Evolutionary conservation across 768 basidiomycete genomes (phyloP).

Genomic region (Panaeolus papilionaceus): DNA sequence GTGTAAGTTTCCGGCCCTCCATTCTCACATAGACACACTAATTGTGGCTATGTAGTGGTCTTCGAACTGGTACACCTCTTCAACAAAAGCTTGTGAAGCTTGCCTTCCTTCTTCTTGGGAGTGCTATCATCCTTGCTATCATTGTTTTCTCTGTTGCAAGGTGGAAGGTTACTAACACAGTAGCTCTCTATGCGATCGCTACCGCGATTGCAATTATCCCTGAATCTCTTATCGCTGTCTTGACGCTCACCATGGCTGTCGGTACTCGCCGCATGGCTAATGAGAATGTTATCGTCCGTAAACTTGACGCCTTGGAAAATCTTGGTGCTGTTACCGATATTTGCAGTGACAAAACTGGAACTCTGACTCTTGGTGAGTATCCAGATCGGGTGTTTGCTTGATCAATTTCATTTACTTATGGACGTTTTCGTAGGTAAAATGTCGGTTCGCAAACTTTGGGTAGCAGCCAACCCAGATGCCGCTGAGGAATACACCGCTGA

Average conservation of each 20-base stretch:
- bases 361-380: constrained; percentile 47
- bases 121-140: constrained; percentile 42
- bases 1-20: constrained; percentile 32
- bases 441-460: constrained; percentile 47
- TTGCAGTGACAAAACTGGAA: constrained; percentile 75
- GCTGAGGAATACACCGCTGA: constrained; percentile 40
- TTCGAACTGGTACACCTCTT: constrained; percentile 42
- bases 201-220: constrained; percentile 47
- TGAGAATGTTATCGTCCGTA: constrained; percentile 65
- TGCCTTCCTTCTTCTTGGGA: constrained; percentile 42
- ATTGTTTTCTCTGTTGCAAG: constrained; percentile 44
- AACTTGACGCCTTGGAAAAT: constrained; percentile 68
- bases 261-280: constrained; percentile 61
- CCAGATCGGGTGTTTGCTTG: too few species aligned
- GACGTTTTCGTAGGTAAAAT: constrained; percentile 38
- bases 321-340: constrained; percentile 59
- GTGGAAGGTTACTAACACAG: constrained; percentile 39
- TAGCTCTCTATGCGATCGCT: constrained; percentile 45
- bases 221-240: constrained; percentile 50
- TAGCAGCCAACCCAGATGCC: constrained; percentile 34
- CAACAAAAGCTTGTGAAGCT: constrained; percentile 44
- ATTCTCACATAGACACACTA: constrained; percentile 4
- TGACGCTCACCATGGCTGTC: constrained; percentile 65
- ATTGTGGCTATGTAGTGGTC: constrained; percentile 30
- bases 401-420: background rate